Percentiles rank a stretch among this genome's conserved stretches.
phyloP scores from a whole-genome alignment of 2,329 filamentous ascomycete species.

The Penicillium sp. region DNA sequence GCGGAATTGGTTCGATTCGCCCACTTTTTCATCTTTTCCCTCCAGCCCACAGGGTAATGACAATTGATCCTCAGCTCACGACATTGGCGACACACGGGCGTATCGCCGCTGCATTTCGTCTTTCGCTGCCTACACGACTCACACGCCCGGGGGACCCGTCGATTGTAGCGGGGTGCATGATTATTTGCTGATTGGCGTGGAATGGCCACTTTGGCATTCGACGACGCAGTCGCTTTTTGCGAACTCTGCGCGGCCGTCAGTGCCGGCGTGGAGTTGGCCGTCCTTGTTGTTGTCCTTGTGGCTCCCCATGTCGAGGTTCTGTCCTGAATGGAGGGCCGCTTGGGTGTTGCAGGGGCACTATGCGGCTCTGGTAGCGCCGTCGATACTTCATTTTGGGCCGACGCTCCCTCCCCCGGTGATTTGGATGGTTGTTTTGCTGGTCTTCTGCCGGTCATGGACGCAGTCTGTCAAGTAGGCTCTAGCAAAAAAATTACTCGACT shows the following conservation, averaged over 20 bases:
- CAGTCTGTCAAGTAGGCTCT: constrained; percentile 4
- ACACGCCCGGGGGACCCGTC: constrained; percentile 37
- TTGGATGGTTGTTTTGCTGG: constrained; percentile 15
- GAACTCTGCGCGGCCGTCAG: constrained; percentile 6
- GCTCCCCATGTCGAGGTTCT: constrained; percentile 10
- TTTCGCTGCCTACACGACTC: constrained; percentile 46
- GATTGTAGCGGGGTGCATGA: constrained; percentile 25
- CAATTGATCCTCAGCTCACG: constrained; percentile 38
- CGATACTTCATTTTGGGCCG: constrained; percentile 12
- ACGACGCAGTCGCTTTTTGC: background rate
- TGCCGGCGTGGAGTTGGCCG: constrained; percentile 13
- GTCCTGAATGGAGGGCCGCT: constrained; percentile 8
- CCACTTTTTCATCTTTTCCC: constrained; percentile 44
- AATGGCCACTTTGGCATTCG: constrained; percentile 34
- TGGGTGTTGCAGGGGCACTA: constrained; percentile 24
- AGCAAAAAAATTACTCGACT: constrained; percentile 1
- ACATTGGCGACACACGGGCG: constrained; percentile 41
- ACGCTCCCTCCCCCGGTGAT: constrained; percentile 13
- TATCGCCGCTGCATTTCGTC: constrained; percentile 46
- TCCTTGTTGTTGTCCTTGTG: constrained; percentile 5
- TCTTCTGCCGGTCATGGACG: constrained; percentile 23
- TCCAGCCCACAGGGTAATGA: constrained; percentile 43
- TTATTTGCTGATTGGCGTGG: constrained; percentile 35
- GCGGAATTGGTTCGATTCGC: constrained; percentile 7
- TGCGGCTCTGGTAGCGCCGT: constrained; percentile 15